Conservation (phyloP, 2,329 filamentous ascomycete genomes). For the Ophiostoma populinum region DNA sequence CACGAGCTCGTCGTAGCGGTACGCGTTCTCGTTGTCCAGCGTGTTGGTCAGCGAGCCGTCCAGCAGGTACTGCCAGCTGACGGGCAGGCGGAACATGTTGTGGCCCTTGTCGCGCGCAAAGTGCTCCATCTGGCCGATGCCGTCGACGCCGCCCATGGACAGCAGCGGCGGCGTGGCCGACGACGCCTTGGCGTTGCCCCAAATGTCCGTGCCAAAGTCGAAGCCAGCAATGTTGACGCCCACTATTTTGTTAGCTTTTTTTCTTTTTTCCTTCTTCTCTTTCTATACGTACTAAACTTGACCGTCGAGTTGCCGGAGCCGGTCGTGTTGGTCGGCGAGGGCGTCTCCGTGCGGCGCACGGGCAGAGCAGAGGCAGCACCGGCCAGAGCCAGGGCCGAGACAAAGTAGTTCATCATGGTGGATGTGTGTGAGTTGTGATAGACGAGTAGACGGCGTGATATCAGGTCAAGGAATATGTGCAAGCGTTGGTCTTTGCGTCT, state of each 20-base stretch:
- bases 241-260: background rate
- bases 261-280: no score
- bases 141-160: slow-evolving; percentile 15
- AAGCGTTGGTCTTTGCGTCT: no score
- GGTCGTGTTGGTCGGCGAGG: no score
- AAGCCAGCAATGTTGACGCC: slow-evolving; percentile 23
- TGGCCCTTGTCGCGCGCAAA: slow-evolving; percentile 35
- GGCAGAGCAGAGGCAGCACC: no score
- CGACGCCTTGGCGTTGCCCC: background rate
- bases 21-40: slow-evolving; percentile 23
- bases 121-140: slow-evolving; percentile 31
- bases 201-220: slow-evolving; percentile 21
- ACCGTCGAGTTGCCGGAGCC: no score
- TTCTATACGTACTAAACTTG: no score
- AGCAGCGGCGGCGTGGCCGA: slow-evolving; percentile 6
- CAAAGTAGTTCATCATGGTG: no score
- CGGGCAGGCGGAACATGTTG: slow-evolving; percentile 34
- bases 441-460: no score
- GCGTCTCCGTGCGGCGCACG: no score
- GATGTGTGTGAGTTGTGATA: no score
- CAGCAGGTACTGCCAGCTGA: slow-evolving; percentile 31
- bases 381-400: no score
- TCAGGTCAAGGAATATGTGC: no score
- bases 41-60: slow-evolving; percentile 26
- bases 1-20: slow-evolving; percentile 29